A percentile compares a stretch with the other conserved stretches of the same genome.
Conservation (phyloP, 2,329 filamentous ascomycete genomes). For the Colletotrichum neosansevieriae region DNA sequence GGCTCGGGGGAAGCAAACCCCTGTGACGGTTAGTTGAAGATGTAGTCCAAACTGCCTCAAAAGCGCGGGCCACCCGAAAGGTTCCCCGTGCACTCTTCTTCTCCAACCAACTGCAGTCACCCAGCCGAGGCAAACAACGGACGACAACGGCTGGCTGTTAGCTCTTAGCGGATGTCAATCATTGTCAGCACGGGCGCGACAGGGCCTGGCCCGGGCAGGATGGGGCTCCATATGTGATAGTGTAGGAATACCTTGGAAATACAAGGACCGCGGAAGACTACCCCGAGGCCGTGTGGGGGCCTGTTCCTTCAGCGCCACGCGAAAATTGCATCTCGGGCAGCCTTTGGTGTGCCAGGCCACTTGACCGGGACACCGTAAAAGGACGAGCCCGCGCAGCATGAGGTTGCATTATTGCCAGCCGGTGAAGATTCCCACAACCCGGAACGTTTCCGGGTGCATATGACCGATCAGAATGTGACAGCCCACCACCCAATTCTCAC, state of each 20-base stretch:
- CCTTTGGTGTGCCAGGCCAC: conserved; percentile 17
- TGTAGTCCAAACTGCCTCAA: conserved; percentile 32
- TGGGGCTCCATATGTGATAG: too few relatives aligned
- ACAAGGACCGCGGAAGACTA: conserved; percentile 16
- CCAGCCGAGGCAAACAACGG: conserved; percentile 20
- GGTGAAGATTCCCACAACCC: conserved; percentile 36
- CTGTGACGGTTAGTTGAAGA: conserved; percentile 36
- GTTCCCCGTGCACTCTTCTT: conserved; percentile 26
- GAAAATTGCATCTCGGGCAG: conserved; percentile 12
- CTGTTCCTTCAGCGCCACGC: conserved; percentile 35
- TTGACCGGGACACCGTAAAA: conserved; percentile 35
- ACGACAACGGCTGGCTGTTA: background rate
- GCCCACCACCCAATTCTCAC: conserved; percentile 17
- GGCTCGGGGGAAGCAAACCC: conserved; percentile 1
- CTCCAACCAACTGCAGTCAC: conserved; percentile 18
- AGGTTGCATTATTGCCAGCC: conserved; percentile 18
- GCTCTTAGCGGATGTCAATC: too few relatives aligned
- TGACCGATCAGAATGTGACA: conserved; percentile 40
- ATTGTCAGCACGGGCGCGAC: too few relatives aligned
- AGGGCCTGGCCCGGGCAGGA: too few relatives aligned
- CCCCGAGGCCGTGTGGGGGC: conserved; percentile 22
- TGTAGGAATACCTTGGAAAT: conserved; percentile 2
- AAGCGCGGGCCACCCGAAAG: conserved; percentile 8
- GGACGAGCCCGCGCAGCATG: conserved; percentile 23
- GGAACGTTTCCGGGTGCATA: conserved; percentile 24